A percentile compares a stretch with the other conserved stretches of the same genome.
phyloP scores from a whole-genome alignment of 2,329 filamentous ascomycete species.

The Zasmidium angulare region DNA sequence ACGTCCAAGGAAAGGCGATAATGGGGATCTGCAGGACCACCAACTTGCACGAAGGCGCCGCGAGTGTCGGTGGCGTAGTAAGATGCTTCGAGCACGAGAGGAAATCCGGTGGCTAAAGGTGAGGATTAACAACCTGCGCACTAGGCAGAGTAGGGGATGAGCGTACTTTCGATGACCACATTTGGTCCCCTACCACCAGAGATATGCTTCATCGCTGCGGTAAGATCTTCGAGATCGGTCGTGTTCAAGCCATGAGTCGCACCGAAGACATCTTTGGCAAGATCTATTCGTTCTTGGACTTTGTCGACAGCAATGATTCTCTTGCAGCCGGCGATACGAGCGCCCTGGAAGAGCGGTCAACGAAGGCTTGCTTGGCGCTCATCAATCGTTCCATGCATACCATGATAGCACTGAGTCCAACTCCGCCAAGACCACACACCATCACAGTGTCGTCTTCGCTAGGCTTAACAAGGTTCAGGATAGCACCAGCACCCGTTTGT shows the following conservation, averaged over 20 bases:
- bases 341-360: conserved; percentile 16
- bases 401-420: conserved; percentile 40
- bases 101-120: conserved; percentile 20
- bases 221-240: conserved; percentile 25
- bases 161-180: conserved; percentile 42
- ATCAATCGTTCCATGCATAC: conserved; percentile 3
- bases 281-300: conserved; percentile 34
- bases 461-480: conserved; percentile 27
- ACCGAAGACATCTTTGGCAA: conserved; percentile 38
- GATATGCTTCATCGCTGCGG: conserved; percentile 33
- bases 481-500: conserved; percentile 29
- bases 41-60: conserved; percentile 50
- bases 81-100: conserved; percentile 17
- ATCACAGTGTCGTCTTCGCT: conserved; percentile 22
- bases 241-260: conserved; percentile 43
- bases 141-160: not conserved
- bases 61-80: conserved; percentile 24
- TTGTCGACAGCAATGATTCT: conserved; percentile 42
- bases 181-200: conserved; percentile 39
- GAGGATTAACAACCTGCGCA: not conserved
- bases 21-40: conserved; percentile 39
- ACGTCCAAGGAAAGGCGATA: conserved; percentile 40
- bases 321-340: conserved; percentile 27
- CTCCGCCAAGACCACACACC: conserved; percentile 27
- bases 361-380: not conserved